A percentile compares a stretch with the other conserved stretches of the same genome.
These are phyloP conservation scores for Malbranchea zuffiana DNA, from an alignment of 2,329 filamentous ascomycete genomes.

Conservation along the genomic window DNA sequence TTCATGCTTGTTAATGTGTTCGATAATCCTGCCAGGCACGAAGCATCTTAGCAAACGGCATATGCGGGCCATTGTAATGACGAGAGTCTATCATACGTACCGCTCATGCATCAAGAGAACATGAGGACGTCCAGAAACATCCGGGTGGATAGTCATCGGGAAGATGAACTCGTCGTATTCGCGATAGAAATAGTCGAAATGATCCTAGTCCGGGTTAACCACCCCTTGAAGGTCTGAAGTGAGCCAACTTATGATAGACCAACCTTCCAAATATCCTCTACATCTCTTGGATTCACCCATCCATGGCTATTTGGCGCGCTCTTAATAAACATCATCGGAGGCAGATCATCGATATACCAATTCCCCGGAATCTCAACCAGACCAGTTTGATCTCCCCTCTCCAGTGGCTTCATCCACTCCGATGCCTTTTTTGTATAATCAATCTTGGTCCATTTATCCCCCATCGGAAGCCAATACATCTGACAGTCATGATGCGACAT, in stretches of 20 bases:
- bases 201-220: slow-evolving; percentile 46
- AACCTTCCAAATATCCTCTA: slow-evolving; percentile 49
- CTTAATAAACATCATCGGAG: slow-evolving; percentile 40
- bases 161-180: slow-evolving; percentile 70
- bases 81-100: slow-evolving; percentile 27
- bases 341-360: slow-evolving; percentile 37
- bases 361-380: slow-evolving; percentile 36
- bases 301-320: slow-evolving; percentile 43
- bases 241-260: not conserved
- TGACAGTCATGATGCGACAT: slow-evolving; percentile 38
- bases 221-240: not conserved
- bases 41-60: too few relatives aligned
- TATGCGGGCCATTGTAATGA: not conserved
- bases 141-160: slow-evolving; percentile 66
- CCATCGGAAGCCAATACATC: slow-evolving; percentile 35
- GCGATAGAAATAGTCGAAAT: slow-evolving; percentile 59
- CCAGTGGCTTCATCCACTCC: slow-evolving; percentile 40
- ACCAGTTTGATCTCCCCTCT: slow-evolving; percentile 35
- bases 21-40: slow-evolving; percentile 44
- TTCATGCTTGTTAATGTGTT: slow-evolving; percentile 55
- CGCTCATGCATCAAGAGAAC: slow-evolving; percentile 63
- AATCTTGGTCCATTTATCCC: slow-evolving; percentile 37
- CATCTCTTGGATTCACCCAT: slow-evolving; percentile 48
- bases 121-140: slow-evolving; percentile 61
- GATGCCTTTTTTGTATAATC: slow-evolving; percentile 34